These are phyloP conservation scores for Luvunga scandens DNA, from an alignment of 345 rosid genomes.

Conservation along the genomic window DNA sequence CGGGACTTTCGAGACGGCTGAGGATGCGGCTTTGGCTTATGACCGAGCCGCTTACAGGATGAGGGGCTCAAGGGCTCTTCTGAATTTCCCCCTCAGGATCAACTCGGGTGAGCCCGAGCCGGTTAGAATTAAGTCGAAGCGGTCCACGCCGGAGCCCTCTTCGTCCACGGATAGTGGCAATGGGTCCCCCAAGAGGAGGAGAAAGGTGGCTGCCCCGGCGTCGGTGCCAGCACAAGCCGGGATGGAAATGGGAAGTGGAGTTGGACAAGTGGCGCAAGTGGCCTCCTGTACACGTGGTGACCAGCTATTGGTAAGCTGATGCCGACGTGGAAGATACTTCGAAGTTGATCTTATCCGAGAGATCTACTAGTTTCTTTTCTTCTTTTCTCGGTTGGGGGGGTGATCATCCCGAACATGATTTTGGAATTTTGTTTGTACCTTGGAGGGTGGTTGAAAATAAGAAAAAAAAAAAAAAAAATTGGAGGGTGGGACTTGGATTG, in stretches of 20 bases:
- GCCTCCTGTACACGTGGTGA: conserved; percentile 33
- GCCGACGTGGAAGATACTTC: conserved; percentile 4
- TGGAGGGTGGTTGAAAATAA: no score
- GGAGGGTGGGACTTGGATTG: neutral
- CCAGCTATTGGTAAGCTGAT: conserved; percentile 29
- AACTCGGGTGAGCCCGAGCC: conserved; percentile 98
- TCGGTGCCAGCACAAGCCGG: conserved; percentile 21
- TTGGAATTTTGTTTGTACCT: neutral
- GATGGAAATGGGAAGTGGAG: conserved; percentile 21
- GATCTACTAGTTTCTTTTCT: neutral
- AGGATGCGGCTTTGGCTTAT: conserved; percentile 96
- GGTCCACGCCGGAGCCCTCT: conserved; percentile 55
- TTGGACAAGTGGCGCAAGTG: conserved; percentile 32
- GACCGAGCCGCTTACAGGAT: conserved; percentile 93
- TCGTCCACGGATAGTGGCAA: conserved; percentile 43
- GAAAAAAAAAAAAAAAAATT: neutral
- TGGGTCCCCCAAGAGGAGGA: conserved; percentile 61
- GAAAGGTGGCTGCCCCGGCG: conserved; percentile 29
- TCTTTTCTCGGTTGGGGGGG: neutral
- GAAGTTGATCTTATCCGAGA: neutral
- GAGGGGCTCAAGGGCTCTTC: conserved; percentile 90
- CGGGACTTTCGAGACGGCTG: conserved; percentile 97
- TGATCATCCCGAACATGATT: neutral
- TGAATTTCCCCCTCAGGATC: conserved; percentile 85
- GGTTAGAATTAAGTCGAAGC: conserved; percentile 77